Percentiles rank a stretch among this genome's conserved stretches.
Conservation (phyloP, 176 grass and related monocot genomes). For the Eleusine indica region DNA sequence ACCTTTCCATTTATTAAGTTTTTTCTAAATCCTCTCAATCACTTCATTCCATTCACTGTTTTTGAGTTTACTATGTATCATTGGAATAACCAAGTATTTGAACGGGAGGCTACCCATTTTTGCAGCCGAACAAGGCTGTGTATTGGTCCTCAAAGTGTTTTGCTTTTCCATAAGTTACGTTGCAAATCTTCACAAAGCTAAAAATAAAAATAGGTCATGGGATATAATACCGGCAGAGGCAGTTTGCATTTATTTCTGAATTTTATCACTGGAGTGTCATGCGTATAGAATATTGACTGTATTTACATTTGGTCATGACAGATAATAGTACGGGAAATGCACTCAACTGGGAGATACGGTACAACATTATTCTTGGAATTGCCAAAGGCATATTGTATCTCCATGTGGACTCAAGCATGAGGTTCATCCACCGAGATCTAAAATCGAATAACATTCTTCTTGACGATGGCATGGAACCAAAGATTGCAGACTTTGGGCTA, state of each 20-base stretch:
- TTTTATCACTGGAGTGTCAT: not conserved
- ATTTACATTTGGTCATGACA: slow-evolving; percentile 12
- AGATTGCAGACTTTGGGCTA: slow-evolving; percentile 57
- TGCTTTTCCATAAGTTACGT: too few relatives aligned
- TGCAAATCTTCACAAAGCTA: too few relatives aligned
- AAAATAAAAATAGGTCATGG: too few relatives aligned
- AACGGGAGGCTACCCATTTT: too few relatives aligned
- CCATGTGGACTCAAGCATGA: slow-evolving; percentile 48
- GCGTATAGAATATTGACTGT: too few relatives aligned
- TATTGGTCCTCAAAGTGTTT: too few relatives aligned
- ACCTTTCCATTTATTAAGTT: too few relatives aligned
- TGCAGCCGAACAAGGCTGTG: too few relatives aligned
- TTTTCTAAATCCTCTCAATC: too few relatives aligned
- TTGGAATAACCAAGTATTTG: too few relatives aligned
- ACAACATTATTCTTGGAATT: slow-evolving; percentile 54
- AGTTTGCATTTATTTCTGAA: not conserved
- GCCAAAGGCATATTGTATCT: slow-evolving; percentile 60
- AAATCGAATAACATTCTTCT: slow-evolving; percentile 56
- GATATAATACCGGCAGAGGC: not conserved
- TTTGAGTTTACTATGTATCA: too few relatives aligned
- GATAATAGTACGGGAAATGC: slow-evolving; percentile 1
- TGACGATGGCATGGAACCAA: slow-evolving; percentile 41
- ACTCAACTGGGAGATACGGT: slow-evolving; percentile 35
- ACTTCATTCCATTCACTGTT: too few relatives aligned
- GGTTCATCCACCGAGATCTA: slow-evolving; percentile 56